phyloP scores from a whole-genome alignment of 257 asterid species.

The Capsicum chinense region DNA sequence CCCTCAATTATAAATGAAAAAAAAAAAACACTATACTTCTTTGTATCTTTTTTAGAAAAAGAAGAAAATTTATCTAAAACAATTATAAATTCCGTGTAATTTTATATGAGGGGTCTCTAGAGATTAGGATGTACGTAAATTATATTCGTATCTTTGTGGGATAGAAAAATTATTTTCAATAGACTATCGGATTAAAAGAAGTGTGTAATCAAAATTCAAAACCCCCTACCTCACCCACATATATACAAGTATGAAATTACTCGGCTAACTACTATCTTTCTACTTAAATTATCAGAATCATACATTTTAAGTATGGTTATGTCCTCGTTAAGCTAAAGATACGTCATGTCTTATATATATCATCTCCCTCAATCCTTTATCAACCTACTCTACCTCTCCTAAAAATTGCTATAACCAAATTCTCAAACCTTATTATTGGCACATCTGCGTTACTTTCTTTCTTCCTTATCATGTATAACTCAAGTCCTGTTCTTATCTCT shows the following conservation, averaged over 20 bases:
- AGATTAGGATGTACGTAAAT: neutral
- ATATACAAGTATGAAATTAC: neutral
- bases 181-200: neutral
- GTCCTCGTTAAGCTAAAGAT: too few relatives aligned
- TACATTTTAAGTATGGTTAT: neutral
- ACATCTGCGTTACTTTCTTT: neutral
- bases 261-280: neutral
- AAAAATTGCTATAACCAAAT: neutral
- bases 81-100: neutral
- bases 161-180: neutral
- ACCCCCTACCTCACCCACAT: too few relatives aligned
- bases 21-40: neutral
- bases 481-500: neutral
- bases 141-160: neutral
- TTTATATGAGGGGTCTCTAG: accelerated
- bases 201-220: neutral
- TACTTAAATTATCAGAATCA: too few relatives aligned
- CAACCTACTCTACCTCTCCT: neutral
- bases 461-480: neutral
- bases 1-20: neutral
- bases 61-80: neutral
- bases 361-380: too few relatives aligned
- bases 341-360: too few relatives aligned
- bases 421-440: too few relatives aligned
- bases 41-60: too few relatives aligned